Conservation (phyloP, 2,329 filamentous ascomycete species). For the Claviceps purpurea region DNA sequence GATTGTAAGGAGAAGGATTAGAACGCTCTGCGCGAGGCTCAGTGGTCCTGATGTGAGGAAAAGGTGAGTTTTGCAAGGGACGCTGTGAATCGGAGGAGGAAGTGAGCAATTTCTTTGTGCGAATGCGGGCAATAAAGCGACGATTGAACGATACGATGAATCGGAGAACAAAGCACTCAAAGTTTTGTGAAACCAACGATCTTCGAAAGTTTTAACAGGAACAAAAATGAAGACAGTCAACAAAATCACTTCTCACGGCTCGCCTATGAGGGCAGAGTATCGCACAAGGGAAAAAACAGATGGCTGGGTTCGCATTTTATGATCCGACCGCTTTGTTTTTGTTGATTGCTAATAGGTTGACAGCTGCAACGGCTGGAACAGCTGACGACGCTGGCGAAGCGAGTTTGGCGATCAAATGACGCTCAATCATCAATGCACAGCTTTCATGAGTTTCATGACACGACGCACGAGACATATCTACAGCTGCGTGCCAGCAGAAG, state of each 20-base stretch:
- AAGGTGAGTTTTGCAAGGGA: neutral
- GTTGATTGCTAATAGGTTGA: neutral
- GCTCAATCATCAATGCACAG: neutral
- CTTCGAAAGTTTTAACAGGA: neutral
- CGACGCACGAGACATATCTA: no score
- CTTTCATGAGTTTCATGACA: neutral
- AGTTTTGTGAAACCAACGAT: neutral
- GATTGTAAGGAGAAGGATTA: neutral
- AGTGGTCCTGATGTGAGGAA: neutral
- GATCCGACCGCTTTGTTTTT: neutral
- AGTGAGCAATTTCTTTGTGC: neutral
- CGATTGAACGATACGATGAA: neutral
- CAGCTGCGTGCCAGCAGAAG: neutral
- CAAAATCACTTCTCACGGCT: neutral
- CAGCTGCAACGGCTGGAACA: slow-evolving; percentile 2
- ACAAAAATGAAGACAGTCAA: neutral
- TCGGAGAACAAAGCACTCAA: neutral
- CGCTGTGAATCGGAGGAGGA: neutral
- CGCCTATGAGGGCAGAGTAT: neutral
- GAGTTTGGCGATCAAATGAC: neutral
- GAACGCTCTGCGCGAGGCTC: neutral
- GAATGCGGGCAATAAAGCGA: neutral
- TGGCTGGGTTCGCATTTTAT: neutral
- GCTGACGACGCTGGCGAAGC: slow-evolving; percentile 1
- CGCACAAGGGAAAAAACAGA: neutral